Evolutionary conservation across 169 alveolate genomes (phyloP).

Genomic region (Prorocentrum cordatum): DNA sequence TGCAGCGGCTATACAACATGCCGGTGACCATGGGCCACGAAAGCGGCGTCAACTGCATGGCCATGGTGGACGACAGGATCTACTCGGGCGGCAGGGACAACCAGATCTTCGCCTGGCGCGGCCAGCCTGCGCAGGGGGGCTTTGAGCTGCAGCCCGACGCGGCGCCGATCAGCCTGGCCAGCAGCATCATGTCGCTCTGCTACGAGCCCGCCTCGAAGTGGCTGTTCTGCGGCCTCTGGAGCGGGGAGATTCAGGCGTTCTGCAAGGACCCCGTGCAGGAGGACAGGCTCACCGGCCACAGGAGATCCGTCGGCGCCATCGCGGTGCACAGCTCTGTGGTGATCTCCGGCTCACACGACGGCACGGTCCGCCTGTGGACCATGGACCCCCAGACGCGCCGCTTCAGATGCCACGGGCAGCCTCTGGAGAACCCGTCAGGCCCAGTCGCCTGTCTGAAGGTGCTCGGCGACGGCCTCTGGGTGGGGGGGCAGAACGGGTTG

Average conservation of each 20-base stretch:
- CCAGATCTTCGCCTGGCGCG: slow-evolving; percentile 13
- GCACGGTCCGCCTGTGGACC: slow-evolving; percentile 59
- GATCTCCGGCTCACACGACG: slow-evolving; percentile 51
- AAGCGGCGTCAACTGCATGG: slow-evolving; percentile 48
- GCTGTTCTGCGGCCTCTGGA: slow-evolving; percentile 43
- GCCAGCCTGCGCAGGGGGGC: slow-evolving; percentile 4
- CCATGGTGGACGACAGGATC: slow-evolving; percentile 38
- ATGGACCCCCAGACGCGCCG: background rate
- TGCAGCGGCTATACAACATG: slow-evolving; percentile 24
- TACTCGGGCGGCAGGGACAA: slow-evolving; percentile 43
- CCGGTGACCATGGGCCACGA: slow-evolving; percentile 54
- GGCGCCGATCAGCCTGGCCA: background rate
- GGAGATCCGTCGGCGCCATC: slow-evolving; percentile 19
- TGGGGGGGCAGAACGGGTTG: slow-evolving; percentile 36
- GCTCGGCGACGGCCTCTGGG: slow-evolving; percentile 31
- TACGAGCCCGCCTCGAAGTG: slow-evolving; percentile 27
- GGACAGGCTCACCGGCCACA: slow-evolving; percentile 23
- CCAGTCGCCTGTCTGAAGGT: slow-evolving; percentile 17
- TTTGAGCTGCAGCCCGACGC: background rate
- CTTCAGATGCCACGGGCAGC: slow-evolving; percentile 19
- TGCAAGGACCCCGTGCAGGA: slow-evolving; percentile 15
- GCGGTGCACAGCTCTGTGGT: slow-evolving; percentile 20
- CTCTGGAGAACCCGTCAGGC: background rate
- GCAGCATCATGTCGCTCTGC: slow-evolving; percentile 1
- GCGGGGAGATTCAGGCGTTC: slow-evolving; percentile 19